Conservation (phyloP, 352 stramenopile species). For the Phytophthora citrophthora region DNA sequence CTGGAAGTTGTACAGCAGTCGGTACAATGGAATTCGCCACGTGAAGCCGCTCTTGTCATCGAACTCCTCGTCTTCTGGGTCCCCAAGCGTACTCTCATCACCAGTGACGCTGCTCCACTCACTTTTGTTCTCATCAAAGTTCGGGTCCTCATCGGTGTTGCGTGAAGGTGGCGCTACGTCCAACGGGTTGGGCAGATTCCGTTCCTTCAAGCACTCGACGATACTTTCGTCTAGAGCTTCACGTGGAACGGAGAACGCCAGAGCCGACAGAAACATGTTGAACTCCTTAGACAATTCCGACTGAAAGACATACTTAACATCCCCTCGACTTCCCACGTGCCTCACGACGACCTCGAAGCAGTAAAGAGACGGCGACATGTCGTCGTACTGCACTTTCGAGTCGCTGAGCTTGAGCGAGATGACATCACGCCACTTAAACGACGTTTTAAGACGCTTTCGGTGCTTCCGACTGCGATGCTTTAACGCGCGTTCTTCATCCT, state of each 20-base stretch:
- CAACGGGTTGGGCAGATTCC: conserved; percentile 64
- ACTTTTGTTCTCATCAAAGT: conserved; percentile 71
- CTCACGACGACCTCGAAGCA: conserved; percentile 80
- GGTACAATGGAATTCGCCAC: conserved; percentile 75
- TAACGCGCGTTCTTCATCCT: conserved; percentile 78
- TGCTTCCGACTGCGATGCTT: conserved; percentile 82
- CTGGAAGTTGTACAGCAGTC: conserved; percentile 69
- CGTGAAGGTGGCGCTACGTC: conserved; percentile 33
- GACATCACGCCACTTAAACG: conserved; percentile 76
- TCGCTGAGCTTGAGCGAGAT: conserved; percentile 66
- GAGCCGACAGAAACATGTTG: conserved; percentile 72
- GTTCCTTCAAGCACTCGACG: conserved; percentile 63
- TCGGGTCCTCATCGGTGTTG: conserved; percentile 45
- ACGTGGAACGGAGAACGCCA: conserved; percentile 73
- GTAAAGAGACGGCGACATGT: conserved; percentile 82
- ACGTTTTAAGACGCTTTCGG: conserved; percentile 80
- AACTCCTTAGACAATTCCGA: conserved; percentile 77
- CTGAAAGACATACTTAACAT: conserved; percentile 86
- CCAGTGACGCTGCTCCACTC: conserved; percentile 88
- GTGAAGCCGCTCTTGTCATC: conserved; percentile 56
- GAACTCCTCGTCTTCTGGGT: conserved; percentile 84
- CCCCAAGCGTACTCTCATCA: conserved; percentile 81
- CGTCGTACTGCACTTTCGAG: conserved; percentile 80
- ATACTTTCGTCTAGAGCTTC: conserved; percentile 73
- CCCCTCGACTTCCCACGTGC: conserved; percentile 49